Conservation (phyloP, 208 protist species). For the Lotmaria passim region DNA sequence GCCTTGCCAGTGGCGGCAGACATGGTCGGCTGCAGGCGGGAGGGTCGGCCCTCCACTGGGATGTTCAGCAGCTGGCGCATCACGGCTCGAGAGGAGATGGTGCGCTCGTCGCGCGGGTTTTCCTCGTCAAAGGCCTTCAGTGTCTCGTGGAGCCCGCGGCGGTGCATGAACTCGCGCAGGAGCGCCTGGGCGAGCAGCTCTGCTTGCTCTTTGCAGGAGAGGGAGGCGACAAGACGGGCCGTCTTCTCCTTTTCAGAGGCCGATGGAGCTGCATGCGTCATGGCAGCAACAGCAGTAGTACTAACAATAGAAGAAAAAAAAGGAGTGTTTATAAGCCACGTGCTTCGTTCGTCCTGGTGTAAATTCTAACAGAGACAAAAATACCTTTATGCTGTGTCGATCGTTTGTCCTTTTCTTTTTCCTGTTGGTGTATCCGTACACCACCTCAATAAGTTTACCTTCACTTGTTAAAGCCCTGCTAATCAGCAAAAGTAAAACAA, state of each 20-base stretch:
- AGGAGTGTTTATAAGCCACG: too few species aligned
- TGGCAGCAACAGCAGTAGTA: too few species aligned
- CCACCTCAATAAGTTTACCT: too few species aligned
- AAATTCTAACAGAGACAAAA: too few species aligned
- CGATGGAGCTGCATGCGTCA: constrained; percentile 11
- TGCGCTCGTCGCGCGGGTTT: constrained; percentile 66
- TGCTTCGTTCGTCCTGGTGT: too few species aligned
- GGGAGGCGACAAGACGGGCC: constrained; percentile 31
- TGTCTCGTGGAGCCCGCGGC: constrained; percentile 65
- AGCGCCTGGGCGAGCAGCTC: constrained; percentile 80
- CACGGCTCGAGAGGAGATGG: constrained; percentile 73
- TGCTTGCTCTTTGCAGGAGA: constrained; percentile 58
- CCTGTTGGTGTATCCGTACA: too few species aligned
- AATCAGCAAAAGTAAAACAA: too few species aligned
- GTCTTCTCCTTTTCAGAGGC: constrained; percentile 38
- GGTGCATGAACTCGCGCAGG: constrained; percentile 91
- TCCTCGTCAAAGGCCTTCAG: constrained; percentile 74
- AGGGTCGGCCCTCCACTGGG: constrained; percentile 57
- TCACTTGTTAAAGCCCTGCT: too few species aligned
- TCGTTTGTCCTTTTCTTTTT: too few species aligned
- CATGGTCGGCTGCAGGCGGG: constrained; percentile 35
- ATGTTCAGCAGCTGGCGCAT: constrained; percentile 84
- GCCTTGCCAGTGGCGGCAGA: constrained; percentile 22
- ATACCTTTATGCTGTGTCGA: too few species aligned
- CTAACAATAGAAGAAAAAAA: constrained; percentile 20